Evolutionary conservation across 2,329 filamentous ascomycete genomes (phyloP), one percentile per base, ranked within the genome.

Genomic region (Graphiopsis chlorocephala): DNA sequence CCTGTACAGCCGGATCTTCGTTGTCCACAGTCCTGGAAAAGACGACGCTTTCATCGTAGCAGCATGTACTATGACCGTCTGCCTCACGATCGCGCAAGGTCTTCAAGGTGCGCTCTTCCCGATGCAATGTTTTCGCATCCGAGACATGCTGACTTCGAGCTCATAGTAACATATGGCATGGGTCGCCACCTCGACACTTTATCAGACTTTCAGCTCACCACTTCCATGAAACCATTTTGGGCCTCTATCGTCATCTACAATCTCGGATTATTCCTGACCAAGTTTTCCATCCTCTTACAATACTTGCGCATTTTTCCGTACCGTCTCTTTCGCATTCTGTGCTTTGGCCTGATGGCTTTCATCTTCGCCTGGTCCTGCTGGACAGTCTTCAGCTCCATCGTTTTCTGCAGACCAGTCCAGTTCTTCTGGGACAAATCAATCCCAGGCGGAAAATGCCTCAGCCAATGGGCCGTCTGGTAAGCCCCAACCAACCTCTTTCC

Each of bases 351-450:
- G 5, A 74, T 77, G 56, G 69, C 62, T 1, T 68, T 77, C 63
- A 72, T 77, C n/a, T 53, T 73, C n/a, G 55, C 67, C 3, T 78
- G 76, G 50, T 71, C 72, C 7, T 59, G 74, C 29, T 74, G 71
- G 55, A 69, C 70, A 35, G 76, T 66, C 64, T 77, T 78, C 53
- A 77, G 73, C 29, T 75, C 74, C 8, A 74, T 77, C 38, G 75
- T 82, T 65, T 77, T 78, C 35, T 82, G 80, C 67, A 72, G 72
- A 1, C 80, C 80, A 0, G 72, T 81, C 11, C 67, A 74, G 11
- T 77, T 72, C 58, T 82, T 80, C 70, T 82, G 80, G 80, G 69
- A 78, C 47, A 68, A 69, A 8, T 64, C 55, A 17, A 67, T 73
- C 8, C 60, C 60, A 20, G 70, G 77, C 31, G 63, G 70, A 68